Conservation (phyloP, 176 grass and related monocot species). For the Bolboschoenus planiculmis region DNA sequence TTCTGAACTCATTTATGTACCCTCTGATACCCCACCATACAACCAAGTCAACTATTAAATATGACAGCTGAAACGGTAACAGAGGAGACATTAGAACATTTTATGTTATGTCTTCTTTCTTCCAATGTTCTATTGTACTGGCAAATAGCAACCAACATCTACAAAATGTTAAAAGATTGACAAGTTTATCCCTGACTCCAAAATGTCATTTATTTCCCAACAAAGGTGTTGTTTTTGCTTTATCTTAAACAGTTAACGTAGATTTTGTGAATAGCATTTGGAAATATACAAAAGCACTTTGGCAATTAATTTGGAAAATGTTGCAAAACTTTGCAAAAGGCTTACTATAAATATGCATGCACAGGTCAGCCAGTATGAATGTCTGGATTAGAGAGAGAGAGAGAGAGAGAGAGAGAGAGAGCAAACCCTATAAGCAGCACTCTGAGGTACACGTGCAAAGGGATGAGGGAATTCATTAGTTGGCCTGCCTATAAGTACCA, state of each 20-base stretch:
- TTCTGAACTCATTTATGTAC: conserved; percentile 97
- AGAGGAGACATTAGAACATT: conserved; percentile 27
- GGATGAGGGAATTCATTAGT: conserved; percentile 98
- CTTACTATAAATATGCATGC: background rate
- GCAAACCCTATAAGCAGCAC: conserved; percentile 70
- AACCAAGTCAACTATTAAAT: conserved; percentile 82
- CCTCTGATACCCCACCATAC: conserved; percentile 97
- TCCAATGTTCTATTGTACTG: background rate
- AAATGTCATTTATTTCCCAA: background rate
- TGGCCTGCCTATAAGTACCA: conserved; percentile 86
- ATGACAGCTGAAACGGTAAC: conserved; percentile 71
- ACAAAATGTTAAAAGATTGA: background rate
- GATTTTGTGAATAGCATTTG: background rate
- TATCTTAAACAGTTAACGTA: background rate
- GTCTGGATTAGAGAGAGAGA: background rate
- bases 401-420: conserved; percentile 4
- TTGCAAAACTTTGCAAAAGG: background rate
- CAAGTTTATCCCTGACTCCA: background rate
- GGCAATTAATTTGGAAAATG: background rate
- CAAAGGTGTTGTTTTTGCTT: background rate
- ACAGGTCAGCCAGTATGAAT: background rate
- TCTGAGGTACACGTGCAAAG: conserved; percentile 78
- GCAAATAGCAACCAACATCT: background rate
- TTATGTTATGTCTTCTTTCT: background rate
- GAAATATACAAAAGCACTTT: background rate